Percentiles rank a stretch among this genome's conserved stretches.
Conservation (phyloP, 306 rosid species). For the Vigna mungo region DNA sequence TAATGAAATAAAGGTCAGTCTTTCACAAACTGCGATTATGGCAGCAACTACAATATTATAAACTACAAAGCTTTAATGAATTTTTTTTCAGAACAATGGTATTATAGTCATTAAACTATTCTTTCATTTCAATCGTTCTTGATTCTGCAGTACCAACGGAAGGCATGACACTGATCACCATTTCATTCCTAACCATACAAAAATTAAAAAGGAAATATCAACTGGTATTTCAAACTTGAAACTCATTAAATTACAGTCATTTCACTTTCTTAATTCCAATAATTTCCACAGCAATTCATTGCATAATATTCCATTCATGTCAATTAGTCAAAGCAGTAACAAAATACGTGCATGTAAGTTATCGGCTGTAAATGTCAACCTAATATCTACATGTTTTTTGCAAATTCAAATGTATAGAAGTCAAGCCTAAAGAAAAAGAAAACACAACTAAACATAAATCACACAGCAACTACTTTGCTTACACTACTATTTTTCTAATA, state of each 20-base stretch:
- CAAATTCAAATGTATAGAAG: constrained; percentile 22
- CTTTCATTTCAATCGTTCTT: not conserved
- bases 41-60: not conserved
- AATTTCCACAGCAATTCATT: not conserved
- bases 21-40: not conserved
- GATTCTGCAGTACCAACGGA: not conserved
- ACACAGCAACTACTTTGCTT: constrained; percentile 33
- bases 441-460: not conserved
- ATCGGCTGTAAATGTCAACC: constrained; percentile 2
- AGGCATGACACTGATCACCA: constrained; percentile 11
- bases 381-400: constrained; percentile 19
- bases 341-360: constrained; percentile 19
- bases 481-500: constrained; percentile 1
- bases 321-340: constrained; percentile 3
- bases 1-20: too few relatives aligned
- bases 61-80: not conserved
- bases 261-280: not conserved
- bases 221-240: not conserved
- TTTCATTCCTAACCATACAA: constrained; percentile 24
- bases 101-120: not conserved
- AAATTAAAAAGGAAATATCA: not conserved
- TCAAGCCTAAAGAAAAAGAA: constrained; percentile 13
- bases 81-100: not conserved
- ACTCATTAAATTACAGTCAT: not conserved
- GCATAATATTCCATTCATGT: not conserved